These are phyloP conservation scores for Candida multigemmis DNA, from an alignment of 805 yeast genomes.

Conservation along the genomic window DNA sequence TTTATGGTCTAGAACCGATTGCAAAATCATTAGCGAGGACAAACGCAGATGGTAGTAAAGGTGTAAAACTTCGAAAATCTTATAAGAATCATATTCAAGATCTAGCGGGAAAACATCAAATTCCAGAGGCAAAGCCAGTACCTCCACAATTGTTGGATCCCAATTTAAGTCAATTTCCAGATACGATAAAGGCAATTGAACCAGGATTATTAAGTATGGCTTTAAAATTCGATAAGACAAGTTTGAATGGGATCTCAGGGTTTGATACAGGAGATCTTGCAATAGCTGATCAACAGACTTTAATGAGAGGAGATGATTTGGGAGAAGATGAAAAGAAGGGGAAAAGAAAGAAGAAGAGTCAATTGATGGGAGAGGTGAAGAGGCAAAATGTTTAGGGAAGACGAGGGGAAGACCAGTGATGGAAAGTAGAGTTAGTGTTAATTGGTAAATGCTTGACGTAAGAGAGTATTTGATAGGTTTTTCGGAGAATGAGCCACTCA, in stretches of 20 bases:
- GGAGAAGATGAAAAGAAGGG: slow-evolving; percentile 23
- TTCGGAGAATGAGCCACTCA: too few species aligned
- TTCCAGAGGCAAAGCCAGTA: slow-evolving; percentile 38
- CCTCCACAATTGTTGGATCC: slow-evolving; percentile 31
- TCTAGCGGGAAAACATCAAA: slow-evolving; percentile 68
- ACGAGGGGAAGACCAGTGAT: too few species aligned
- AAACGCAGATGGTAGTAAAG: slow-evolving; percentile 82
- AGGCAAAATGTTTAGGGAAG: slow-evolving; percentile 23
- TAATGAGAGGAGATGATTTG: slow-evolving; percentile 32
- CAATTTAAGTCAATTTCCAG: slow-evolving; percentile 26
- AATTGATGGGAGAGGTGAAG: slow-evolving; percentile 24
- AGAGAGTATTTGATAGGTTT: too few species aligned
- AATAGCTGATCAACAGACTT: slow-evolving; percentile 37
- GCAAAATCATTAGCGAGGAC: slow-evolving; percentile 80
- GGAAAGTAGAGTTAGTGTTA: too few species aligned
- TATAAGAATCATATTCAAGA: slow-evolving; percentile 89
- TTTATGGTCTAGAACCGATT: slow-evolving; percentile 59
- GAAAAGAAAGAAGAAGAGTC: slow-evolving; percentile 30
- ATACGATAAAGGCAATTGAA: slow-evolving; percentile 41
- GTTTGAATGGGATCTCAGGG: slow-evolving; percentile 67
- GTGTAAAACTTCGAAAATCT: slow-evolving; percentile 87
- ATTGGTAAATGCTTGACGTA: too few species aligned
- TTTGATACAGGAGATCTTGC: slow-evolving; percentile 64
- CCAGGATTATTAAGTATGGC: slow-evolving; percentile 38
- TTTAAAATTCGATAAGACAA: slow-evolving; percentile 54